phyloP scores from a whole-genome alignment of 139 green algal genomes.

The Tetradesmus obliquus region DNA sequence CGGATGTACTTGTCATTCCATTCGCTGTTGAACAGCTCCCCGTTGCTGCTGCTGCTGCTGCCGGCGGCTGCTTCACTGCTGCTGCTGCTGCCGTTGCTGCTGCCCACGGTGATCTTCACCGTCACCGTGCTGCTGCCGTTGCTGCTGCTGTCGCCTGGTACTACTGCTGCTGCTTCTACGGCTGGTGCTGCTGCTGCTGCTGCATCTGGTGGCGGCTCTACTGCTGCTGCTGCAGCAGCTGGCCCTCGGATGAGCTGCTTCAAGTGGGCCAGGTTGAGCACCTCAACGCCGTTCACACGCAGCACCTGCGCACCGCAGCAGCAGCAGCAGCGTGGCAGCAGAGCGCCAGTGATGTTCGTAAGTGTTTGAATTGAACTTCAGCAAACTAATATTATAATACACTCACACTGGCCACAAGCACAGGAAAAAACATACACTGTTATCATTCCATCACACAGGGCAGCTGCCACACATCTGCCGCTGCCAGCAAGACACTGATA shows the following conservation, averaged over 20 bases:
- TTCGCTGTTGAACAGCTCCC: background rate
- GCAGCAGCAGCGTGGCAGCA: background rate
- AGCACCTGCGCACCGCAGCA: conserved; percentile 48
- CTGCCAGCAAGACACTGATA: too few relatives aligned
- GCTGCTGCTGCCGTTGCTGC: conserved; percentile 8
- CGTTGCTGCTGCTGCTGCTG: background rate
- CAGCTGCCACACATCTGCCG: too few relatives aligned
- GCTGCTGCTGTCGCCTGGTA: background rate
- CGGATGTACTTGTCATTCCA: conserved; percentile 52
- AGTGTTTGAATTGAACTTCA: too few relatives aligned
- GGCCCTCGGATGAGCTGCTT: conserved; percentile 49
- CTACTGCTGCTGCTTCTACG: background rate
- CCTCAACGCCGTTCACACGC: conserved; percentile 58
- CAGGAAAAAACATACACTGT: too few relatives aligned
- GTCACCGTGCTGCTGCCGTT: conserved; percentile 5
- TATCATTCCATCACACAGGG: too few relatives aligned
- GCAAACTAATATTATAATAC: too few relatives aligned
- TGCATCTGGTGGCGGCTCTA: background rate
- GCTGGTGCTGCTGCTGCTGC: background rate
- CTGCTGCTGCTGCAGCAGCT: background rate
- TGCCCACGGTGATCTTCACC: background rate
- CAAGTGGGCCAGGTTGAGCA: conserved; percentile 75
- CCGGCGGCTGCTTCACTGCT: background rate
- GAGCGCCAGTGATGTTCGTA: background rate
- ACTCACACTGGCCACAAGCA: too few relatives aligned